These are phyloP conservation scores for Candida silvicultrix DNA, from an alignment of 805 yeast species.

Conservation along the genomic window DNA sequence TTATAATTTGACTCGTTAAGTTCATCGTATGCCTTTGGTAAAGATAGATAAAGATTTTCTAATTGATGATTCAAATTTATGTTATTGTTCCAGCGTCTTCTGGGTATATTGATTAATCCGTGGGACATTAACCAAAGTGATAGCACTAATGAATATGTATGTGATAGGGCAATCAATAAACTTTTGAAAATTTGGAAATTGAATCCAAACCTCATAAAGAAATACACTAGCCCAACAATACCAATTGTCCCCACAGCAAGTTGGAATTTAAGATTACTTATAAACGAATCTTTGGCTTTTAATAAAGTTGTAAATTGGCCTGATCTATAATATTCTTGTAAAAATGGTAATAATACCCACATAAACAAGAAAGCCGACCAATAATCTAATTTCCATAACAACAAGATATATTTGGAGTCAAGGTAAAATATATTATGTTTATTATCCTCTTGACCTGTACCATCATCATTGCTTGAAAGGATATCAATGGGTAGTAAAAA, in stretches of 20 bases:
- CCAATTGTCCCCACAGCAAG: slow-evolving; percentile 47
- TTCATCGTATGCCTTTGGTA: slow-evolving; percentile 53
- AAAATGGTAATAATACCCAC: slow-evolving; percentile 67
- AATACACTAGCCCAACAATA: slow-evolving; percentile 49
- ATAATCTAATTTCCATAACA: slow-evolving; percentile 68
- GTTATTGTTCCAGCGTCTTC: slow-evolving; percentile 33
- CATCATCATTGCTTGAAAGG: slow-evolving; percentile 37
- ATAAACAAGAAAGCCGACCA: slow-evolving; percentile 79
- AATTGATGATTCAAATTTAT: slow-evolving; percentile 27
- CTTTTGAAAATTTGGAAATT: slow-evolving; percentile 51
- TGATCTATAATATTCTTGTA: slow-evolving; percentile 67
- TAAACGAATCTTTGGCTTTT: slow-evolving; percentile 50
- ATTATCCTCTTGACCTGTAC: slow-evolving; percentile 6
- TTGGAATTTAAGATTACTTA: slow-evolving; percentile 55
- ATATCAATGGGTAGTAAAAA: slow-evolving; percentile 72
- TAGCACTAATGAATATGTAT: slow-evolving; percentile 65
- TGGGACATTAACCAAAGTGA: slow-evolving; percentile 85
- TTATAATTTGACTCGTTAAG: slow-evolving; percentile 57
- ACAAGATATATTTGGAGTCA: slow-evolving; percentile 39
- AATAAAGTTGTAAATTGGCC: slow-evolving; percentile 49
- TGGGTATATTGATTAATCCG: slow-evolving; percentile 66
- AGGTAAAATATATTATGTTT: slow-evolving; percentile 36
- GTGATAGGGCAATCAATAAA: slow-evolving; percentile 68
- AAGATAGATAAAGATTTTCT: slow-evolving; percentile 38
- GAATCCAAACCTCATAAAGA: slow-evolving; percentile 49